Evolutionary conservation across 495 filamentous ascomycete genomes (phyloP), one percentile per base, ranked within the genome.

Genomic region (Penicillium manginii): DNA sequence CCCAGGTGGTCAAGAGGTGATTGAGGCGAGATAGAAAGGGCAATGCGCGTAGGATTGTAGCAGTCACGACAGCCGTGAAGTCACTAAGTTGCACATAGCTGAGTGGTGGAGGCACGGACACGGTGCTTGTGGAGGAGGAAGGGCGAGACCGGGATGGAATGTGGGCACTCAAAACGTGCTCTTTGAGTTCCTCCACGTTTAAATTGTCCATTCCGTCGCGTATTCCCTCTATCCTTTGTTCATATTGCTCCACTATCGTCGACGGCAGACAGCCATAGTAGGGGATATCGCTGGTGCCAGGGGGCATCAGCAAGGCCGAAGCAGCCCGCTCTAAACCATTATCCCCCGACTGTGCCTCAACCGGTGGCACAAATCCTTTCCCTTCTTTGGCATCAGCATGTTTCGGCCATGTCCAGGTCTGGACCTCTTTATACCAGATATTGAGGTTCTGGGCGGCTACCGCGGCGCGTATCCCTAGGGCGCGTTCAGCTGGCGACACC

Each of bases 171-270:
- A 96, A 77, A 60, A 98, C 90, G 70, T 92, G 91, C 48, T 81
- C 83, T 76, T 97, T 97, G 64, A 98, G 85, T 63, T 96, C 92
- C 60, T 97, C 92, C 46, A 98, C 81, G 52, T 92, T 85, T 47
- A 98, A 76, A 42, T 83, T 81, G 19, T 93, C 90, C 79, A 97
- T 84, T 50, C 85, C 88, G 49, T 86, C 83, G 19, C 78, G 78
- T 60, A 98, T 96, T 52, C 88, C 84, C 35, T 93, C 88, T 22
- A 96, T 81, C 26, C 93, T 83, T 37, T 71, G 75, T 66, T 93
- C 89, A 68, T 94, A 92, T 50, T 75, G 67, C 29, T 81, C 70
- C 0, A 93, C 86, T 26, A 85, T 75, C 5, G 72, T 65, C 18
- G 80, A 81, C 18, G 83, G 82, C 23, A 97, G 75, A 62, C 87